Conservation (phyloP, 2,329 filamentous ascomycete species). For the Sordariomycetes sp. region DNA sequence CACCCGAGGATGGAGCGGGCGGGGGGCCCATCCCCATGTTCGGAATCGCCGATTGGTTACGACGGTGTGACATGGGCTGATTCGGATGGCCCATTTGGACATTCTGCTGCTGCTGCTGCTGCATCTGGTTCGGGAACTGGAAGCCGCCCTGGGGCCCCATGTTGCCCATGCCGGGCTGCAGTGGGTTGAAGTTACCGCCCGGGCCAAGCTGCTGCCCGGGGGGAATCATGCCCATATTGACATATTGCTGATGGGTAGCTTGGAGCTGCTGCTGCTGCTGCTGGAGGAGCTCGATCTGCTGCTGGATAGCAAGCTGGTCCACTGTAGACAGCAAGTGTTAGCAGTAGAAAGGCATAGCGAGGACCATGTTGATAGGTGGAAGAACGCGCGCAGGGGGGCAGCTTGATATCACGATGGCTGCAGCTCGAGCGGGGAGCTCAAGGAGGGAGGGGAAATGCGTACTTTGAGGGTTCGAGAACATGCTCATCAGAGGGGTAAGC, state of each 20-base stretch:
- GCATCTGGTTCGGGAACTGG: constrained; percentile 75
- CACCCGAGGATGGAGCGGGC: constrained; percentile 84
- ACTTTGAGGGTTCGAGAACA: constrained; percentile 59
- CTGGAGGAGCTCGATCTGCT: constrained; percentile 94
- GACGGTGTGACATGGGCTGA: constrained; percentile 79
- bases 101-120: constrained; percentile 59
- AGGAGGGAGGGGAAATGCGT: constrained; percentile 27
- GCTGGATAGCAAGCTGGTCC: constrained; percentile 95
- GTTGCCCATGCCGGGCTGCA: constrained; percentile 71
- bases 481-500: constrained; percentile 95
- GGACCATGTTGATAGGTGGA: background rate
- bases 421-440: background rate
- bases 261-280: constrained; percentile 97
- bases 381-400: background rate
- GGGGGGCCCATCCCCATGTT: constrained; percentile 84
- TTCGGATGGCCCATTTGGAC: constrained; percentile 65
- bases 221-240: constrained; percentile 92
- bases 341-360: constrained; percentile 1
- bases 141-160: constrained; percentile 73
- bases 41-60: constrained; percentile 94
- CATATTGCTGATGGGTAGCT: constrained; percentile 92
- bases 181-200: constrained; percentile 61
- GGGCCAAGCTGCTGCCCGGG: constrained; percentile 67
- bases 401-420: background rate
- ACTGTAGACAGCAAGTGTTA: constrained; percentile 40